Conservation (phyloP, 1,284 basidiomycete species). For the Puccinia triticina region DNA sequence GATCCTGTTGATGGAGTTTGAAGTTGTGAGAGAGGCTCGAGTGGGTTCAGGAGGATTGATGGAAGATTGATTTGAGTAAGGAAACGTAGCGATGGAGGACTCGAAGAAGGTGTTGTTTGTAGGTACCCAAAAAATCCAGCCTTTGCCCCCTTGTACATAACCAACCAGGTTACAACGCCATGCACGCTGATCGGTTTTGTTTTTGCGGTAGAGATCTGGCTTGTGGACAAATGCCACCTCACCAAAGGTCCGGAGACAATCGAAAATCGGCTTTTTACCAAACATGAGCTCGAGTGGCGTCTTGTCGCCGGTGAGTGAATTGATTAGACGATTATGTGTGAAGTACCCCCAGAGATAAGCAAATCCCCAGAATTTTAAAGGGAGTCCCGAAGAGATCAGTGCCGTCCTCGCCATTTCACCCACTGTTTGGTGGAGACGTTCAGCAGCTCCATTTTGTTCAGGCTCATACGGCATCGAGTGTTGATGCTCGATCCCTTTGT, state of each 20-base stretch:
- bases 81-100: neutral
- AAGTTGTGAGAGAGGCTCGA: neutral
- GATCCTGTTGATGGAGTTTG: neutral
- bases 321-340: constrained; percentile 16
- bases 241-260: constrained; percentile 25
- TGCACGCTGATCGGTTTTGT: neutral
- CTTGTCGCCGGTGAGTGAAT: constrained; percentile 23
- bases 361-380: constrained; percentile 21
- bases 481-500: constrained; percentile 37
- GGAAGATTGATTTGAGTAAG: neutral
- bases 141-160: constrained; percentile 20
- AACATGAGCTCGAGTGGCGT: constrained; percentile 11
- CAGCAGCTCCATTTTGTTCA: constrained; percentile 51
- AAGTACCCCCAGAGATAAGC: neutral
- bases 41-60: neutral
- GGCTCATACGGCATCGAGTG: constrained; percentile 28
- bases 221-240: constrained; percentile 33
- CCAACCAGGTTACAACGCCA: constrained; percentile 13
- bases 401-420: constrained; percentile 29
- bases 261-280: constrained; percentile 2
- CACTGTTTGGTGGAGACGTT: constrained; percentile 31
- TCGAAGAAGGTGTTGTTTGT: constrained; percentile 4
- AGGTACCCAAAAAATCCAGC: constrained; percentile 15
- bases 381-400: neutral
- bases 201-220: neutral